Percentiles rank a stretch among this genome's conserved stretches.
phyloP scores from a whole-genome alignment of 2,329 filamentous ascomycete genomes.

The Verticillium nubilum region DNA sequence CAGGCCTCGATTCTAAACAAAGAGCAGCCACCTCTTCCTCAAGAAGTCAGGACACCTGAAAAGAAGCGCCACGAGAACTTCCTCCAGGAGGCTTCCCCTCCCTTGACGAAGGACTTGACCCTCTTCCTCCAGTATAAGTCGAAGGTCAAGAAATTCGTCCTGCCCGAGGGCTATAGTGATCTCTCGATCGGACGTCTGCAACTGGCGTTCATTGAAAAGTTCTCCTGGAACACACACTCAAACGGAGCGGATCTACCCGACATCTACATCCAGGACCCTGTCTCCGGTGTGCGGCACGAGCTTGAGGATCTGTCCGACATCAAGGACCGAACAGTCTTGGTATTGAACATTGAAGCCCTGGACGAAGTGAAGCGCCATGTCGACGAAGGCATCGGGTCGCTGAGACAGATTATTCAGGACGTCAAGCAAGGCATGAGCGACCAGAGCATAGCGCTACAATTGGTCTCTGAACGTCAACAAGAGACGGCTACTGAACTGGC shows the following conservation, averaged over 20 bases:
- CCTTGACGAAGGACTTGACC: conserved; percentile 75
- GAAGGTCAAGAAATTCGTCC: conserved; percentile 92
- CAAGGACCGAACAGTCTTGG: conserved; percentile 92
- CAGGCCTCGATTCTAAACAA: conserved; percentile 6
- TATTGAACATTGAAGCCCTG: conserved; percentile 84
- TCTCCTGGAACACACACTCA: conserved; percentile 96
- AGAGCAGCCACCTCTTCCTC: background rate
- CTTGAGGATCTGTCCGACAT: conserved; percentile 89
- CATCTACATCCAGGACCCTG: conserved; percentile 94
- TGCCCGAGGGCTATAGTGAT: conserved; percentile 77
- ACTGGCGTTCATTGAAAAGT: conserved; percentile 97
- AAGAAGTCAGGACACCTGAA: conserved; percentile 32
- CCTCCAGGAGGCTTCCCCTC: conserved; percentile 47
- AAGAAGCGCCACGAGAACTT: conserved; percentile 42
- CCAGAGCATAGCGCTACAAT: conserved; percentile 74
- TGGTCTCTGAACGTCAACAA: conserved; percentile 85
- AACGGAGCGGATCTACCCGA: conserved; percentile 91
- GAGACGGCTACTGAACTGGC: conserved; percentile 86
- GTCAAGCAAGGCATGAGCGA: conserved; percentile 80
- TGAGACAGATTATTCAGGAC: conserved; percentile 79
- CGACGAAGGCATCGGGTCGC: conserved; percentile 78
- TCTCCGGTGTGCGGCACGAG: conserved; percentile 95
- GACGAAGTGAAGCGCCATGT: conserved; percentile 97
- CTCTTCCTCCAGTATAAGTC: conserved; percentile 95
- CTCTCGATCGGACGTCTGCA: conserved; percentile 85